Conservation (phyloP, 371 early-diverging fungal species). For the Mortierella sp. region DNA sequence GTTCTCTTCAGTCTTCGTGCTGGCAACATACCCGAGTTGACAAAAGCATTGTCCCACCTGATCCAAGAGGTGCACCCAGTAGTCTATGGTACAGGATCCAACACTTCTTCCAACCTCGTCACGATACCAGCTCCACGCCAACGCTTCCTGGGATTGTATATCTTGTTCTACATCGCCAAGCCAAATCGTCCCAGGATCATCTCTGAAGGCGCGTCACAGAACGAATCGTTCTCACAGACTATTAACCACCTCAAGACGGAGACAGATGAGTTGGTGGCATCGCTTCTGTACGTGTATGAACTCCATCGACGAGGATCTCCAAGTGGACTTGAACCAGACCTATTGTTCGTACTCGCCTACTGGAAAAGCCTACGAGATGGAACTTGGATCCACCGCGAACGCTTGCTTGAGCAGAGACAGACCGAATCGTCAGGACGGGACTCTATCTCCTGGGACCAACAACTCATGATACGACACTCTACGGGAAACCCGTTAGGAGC, state of each 20-base stretch:
- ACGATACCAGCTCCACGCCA: conserved; percentile 22
- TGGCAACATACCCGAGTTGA: conserved; percentile 46
- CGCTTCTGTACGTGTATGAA: conserved; percentile 21
- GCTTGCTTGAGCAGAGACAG: conserved; percentile 10
- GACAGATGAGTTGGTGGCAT: conserved; percentile 21
- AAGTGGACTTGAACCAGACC: conserved; percentile 8
- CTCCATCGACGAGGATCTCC: not conserved
- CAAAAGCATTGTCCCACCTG: conserved; percentile 41
- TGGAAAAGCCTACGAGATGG: conserved; percentile 39
- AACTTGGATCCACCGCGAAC: conserved; percentile 40
- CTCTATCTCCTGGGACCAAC: conserved; percentile 33
- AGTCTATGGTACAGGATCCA: conserved; percentile 2
- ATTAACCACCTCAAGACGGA: conserved; percentile 27
- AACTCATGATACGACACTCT: conserved; percentile 21
- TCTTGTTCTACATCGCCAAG: conserved; percentile 30
- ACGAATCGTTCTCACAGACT: conserved; percentile 3
- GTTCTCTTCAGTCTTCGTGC: conserved; percentile 40
- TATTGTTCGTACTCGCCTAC: conserved; percentile 22
- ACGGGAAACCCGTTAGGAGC: conserved; percentile 20
- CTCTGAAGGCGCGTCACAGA: not conserved
- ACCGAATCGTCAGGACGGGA: not conserved
- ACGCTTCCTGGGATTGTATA: conserved; percentile 37
- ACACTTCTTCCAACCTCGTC: not conserved
- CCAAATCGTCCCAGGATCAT: not conserved
- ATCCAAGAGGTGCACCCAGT: conserved; percentile 38